Base-by-base conservation (phyloP, 1,284 basidiomycete species). In the Ceratobasidium sp. region DNA sequence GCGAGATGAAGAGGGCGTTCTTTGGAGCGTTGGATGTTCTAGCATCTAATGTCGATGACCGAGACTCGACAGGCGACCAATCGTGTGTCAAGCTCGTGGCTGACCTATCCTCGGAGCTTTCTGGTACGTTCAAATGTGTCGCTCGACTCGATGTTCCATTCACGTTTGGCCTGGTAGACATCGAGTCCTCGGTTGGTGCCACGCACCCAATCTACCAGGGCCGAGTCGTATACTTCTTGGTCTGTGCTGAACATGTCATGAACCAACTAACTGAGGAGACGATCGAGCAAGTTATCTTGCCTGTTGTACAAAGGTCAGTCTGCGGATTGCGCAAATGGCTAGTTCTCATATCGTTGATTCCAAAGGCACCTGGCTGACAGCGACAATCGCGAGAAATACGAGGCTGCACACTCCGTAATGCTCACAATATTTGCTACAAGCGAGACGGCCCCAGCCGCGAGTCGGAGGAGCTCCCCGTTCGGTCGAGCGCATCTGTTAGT, bases 331-430 rank as follows among this genome's bases (percentile, higher is more conserved):
- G n/a, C 19, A 46, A 11, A 11, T 37, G 46, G 15, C 43, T 59
- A 29, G 56, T 40, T 0, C 51, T 40, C 29, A 57, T 56, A 8
- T 15, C 29, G 32, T 15, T 71, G 22, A 44, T 22, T 51, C 2
- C 15, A 56, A 56, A 79, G 78, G 34, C 66, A 76, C 57, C 46
- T 79, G 19, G 43, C 59, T 22, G 65, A 77, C 43, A 59, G n/a
- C 4, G 9, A 52, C 17, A 71, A 76, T 32, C 75, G 78, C 9
- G 78, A 79, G 40, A 76, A 52, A 5, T 79, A 76, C 43, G 78
- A 79, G 61, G 76, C 78, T 4, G 78, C 78, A 22, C 78, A 79
- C 37, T 79, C 78, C 22, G 76, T 78, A 29, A 67, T 79, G 34
- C 76, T 79, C 29, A 61, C 78, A 19, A 70, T 79, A 22, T 79